Conservation (phyloP, 1,284 basidiomycete genomes). For the Apiotrichum porosum region DNA sequence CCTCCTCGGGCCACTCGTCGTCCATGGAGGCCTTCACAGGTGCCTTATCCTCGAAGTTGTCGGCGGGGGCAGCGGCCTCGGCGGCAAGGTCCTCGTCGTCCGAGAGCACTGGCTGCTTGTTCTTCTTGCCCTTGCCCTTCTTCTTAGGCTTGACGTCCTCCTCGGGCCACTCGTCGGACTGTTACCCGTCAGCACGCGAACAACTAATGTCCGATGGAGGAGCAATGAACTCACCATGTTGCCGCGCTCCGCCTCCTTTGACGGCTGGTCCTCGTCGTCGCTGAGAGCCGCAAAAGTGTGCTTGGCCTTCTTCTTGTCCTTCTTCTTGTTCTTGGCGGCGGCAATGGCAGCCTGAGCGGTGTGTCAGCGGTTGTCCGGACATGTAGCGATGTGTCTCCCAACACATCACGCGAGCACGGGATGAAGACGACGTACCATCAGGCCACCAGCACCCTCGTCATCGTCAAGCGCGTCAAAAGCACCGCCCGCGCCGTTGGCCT, state of each 20-base stretch:
- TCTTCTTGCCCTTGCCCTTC: slow-evolving; percentile 51
- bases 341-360: slow-evolving; percentile 12
- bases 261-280: slow-evolving; percentile 8
- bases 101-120: slow-evolving; percentile 19
- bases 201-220: too few species aligned
- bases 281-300: slow-evolving; percentile 31
- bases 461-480: slow-evolving; percentile 48
- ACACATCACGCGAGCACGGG: too few species aligned
- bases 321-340: slow-evolving; percentile 35
- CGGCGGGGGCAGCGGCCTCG: slow-evolving; percentile 37
- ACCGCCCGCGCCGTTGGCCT: slow-evolving; percentile 50
- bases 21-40: slow-evolving; percentile 24
- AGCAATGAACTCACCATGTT: too few species aligned
- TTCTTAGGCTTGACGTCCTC: slow-evolving; percentile 45
- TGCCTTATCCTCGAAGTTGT: slow-evolving; percentile 42
- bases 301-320: slow-evolving; percentile 39
- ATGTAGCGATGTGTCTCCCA: too few species aligned
- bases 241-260: slow-evolving; percentile 31
- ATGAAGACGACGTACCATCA: slow-evolving; percentile 83
- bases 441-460: slow-evolving; percentile 67
- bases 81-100: slow-evolving; percentile 14
- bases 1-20: slow-evolving; percentile 49
- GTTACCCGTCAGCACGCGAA: too few species aligned
- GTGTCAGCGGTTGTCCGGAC: too few species aligned
- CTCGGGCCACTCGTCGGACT: slow-evolving; percentile 38